Evolutionary conservation across 495 filamentous ascomycete genomes (phyloP), one percentile per base, ranked within the genome.

Genomic region (Podospora comata): DNA sequence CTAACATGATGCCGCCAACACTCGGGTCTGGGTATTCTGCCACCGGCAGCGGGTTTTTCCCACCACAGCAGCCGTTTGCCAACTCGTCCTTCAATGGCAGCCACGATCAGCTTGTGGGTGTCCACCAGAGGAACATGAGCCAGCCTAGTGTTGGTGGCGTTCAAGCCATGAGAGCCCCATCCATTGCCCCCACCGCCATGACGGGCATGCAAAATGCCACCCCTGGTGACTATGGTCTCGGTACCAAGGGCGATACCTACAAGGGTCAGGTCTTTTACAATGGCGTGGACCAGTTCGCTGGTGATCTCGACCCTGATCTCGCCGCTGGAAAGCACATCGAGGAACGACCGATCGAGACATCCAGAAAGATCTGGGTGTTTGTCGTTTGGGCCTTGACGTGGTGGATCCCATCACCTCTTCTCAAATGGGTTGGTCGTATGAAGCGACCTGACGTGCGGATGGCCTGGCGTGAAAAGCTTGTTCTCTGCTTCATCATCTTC

Each of bases 391-490:
- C 86, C 4, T 68, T 94, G 60, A 98, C 95, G 2, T 98, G 92
- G 74, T 98, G 92, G 93, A 96, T 97, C 70, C 95, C 95, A 1
- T 97, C 94, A 2, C 93, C 93, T 62, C 63, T 89, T 0, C 85
- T 99, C 2, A 83, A 83, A n/a, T 90, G 85, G 64, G 71, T 98
- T 69, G 95, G 95, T 19, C 90, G 95, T 20, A 99, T 98, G 95
- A 97, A 97, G 80, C 88, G 95, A 56, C 95, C 95, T 1, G 95
- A 99, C 79, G 91, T 99, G 56, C 90, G 95, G 1, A 91, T 98
- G 87, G 95, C 95, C 5, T 99, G 95, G 95, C 83, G 94, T 75
- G 95, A 99, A 73, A 99, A 99, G 79, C 53, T 99, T 54, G 88
- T 97, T 5, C 83, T 99, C 11, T 85, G 92, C 28, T 79, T 90